Percentiles rank a stretch among this genome's conserved stretches.
Evolutionary conservation across 2,329 filamentous ascomycete genomes (phyloP).

Genomic region (Albophoma yamanashiensis): DNA sequence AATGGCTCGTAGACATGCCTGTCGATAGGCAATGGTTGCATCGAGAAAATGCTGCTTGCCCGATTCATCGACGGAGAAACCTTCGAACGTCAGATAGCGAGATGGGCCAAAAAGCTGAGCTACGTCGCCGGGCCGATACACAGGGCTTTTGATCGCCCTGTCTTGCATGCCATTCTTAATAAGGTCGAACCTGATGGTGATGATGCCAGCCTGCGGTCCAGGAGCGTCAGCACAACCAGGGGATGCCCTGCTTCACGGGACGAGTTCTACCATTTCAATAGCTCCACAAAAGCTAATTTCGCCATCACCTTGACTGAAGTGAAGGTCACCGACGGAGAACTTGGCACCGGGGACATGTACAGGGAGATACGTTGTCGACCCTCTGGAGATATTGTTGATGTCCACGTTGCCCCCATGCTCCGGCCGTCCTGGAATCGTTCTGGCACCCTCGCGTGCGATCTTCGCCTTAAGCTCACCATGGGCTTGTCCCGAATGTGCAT

Average conservation of each 20-base stretch:
- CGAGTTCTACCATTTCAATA: conserved; percentile 63
- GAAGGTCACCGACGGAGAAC: conserved; percentile 81
- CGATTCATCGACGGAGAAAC: conserved; percentile 79
- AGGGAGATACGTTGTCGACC: conserved; percentile 75
- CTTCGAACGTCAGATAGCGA: conserved; percentile 43
- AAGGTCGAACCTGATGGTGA: conserved; percentile 82
- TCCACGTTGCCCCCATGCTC: conserved; percentile 89
- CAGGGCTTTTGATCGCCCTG: conserved; percentile 68
- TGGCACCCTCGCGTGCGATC: conserved; percentile 66
- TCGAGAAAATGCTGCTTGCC: conserved; percentile 88
- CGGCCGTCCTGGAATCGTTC: conserved; percentile 75
- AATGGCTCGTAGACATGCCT: conserved; percentile 54
- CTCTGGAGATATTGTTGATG: conserved; percentile 75
- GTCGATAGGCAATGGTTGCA: conserved; percentile 74
- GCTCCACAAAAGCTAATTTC: conserved; percentile 85
- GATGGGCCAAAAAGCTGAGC: conserved; percentile 81
- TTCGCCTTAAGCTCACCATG: conserved; percentile 47
- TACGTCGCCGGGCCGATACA: conserved; percentile 79
- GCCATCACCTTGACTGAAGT: conserved; percentile 75
- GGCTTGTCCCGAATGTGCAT: conserved; percentile 61
- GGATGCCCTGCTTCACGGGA: not conserved
- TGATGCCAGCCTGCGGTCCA: conserved; percentile 51
- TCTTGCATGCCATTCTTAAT: conserved; percentile 71
- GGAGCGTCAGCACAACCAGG: not conserved
- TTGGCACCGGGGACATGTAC: conserved; percentile 82